Evolutionary conservation across 2,329 filamentous ascomycete species (phyloP).

Genomic region (Cladobotryum mycophilum): DNA sequence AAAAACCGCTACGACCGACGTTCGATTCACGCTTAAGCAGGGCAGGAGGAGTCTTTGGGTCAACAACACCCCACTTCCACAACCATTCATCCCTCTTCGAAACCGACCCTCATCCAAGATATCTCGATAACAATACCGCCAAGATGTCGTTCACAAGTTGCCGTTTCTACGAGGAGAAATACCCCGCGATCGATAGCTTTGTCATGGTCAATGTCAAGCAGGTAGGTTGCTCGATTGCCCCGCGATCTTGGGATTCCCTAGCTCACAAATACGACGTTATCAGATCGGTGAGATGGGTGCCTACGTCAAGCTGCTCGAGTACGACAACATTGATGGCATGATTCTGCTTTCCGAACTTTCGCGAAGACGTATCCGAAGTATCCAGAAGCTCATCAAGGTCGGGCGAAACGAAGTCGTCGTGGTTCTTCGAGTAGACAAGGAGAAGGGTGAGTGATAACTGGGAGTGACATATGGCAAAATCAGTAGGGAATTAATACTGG

Average conservation of each 20-base stretch:
- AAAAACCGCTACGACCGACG: neutral
- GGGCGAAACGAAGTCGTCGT: conserved; percentile 98
- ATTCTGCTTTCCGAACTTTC: conserved; percentile 97
- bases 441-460: conserved; percentile 63
- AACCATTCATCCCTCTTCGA: conserved; percentile 17
- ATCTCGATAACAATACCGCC: conserved; percentile 37
- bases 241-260: neutral
- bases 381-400: conserved; percentile 97
- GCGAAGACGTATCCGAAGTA: conserved; percentile 94
- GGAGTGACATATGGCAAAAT: conserved; percentile 7
- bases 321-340: conserved; percentile 99
- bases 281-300: conserved; percentile 99
- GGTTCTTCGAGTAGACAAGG: conserved; percentile 96
- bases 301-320: conserved; percentile 98
- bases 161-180: conserved; percentile 97
- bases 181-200: conserved; percentile 92
- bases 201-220: conserved; percentile 99
- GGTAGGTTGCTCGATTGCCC: conserved; percentile 42
- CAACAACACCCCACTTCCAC: conserved; percentile 24
- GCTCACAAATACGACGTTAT: conserved; percentile 9
- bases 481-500: neutral
- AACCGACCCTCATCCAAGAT: conserved; percentile 3
- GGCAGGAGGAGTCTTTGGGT: conserved; percentile 4
- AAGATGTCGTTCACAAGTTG: conserved; percentile 94
- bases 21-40: conserved; percentile 5